These are phyloP conservation scores for Suhomyces faveliae DNA, from an alignment of 805 yeast genomes.

Conservation along the genomic window DNA sequence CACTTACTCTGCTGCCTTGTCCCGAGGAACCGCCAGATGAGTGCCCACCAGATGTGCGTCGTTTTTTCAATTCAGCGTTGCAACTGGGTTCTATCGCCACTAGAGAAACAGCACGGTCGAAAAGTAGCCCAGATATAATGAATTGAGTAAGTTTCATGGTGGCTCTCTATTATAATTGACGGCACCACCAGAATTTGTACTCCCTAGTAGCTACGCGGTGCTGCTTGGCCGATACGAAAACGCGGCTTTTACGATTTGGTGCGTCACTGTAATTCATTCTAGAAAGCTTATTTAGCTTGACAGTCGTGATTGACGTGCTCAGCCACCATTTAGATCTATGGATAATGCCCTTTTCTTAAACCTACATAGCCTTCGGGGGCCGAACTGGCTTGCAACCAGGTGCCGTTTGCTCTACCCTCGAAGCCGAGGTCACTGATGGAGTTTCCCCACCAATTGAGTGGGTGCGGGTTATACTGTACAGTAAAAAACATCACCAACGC, in stretches of 20 bases:
- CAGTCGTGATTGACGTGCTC: background rate
- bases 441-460: constrained; percentile 68
- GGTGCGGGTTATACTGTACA: constrained; percentile 43
- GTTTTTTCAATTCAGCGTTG: background rate
- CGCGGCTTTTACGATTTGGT: no score
- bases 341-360: constrained; percentile 27
- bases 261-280: no score
- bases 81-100: background rate
- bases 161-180: background rate
- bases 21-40: no score
- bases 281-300: no score
- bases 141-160: background rate
- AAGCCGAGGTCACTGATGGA: constrained; percentile 30
- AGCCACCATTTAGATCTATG: constrained; percentile 13
- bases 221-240: no score
- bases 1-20: no score
- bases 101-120: background rate
- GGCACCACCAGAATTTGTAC: background rate
- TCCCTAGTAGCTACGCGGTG: no score
- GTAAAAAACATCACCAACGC: constrained; percentile 59
- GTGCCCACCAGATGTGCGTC: background rate
- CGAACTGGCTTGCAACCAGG: constrained; percentile 27
- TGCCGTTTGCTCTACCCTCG: constrained; percentile 29
- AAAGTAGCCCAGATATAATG: background rate
- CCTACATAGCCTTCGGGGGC: constrained; percentile 33